Evolutionary conservation across 306 rosid species (phyloP), one percentile per base, ranked within the genome.

Genomic region (Alnus rubra): DNA sequence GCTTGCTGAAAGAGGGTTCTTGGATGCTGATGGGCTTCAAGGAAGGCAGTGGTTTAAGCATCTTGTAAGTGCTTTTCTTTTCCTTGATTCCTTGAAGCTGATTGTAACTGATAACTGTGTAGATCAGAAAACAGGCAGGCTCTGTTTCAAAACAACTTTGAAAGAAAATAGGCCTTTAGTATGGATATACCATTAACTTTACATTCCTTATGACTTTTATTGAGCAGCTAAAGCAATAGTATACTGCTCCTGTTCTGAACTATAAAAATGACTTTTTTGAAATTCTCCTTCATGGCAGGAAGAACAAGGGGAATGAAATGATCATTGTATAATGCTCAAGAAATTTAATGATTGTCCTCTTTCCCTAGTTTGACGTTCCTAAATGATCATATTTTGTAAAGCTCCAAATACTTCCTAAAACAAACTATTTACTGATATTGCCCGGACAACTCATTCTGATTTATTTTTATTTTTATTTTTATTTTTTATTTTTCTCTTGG

Each of bases 21-120:
- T 94, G 73, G 97, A 94, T 62, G 79, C 73, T 15, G 93, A 88
- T 15, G 96, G 97, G 64, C 91, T 90, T 73, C 69, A 13, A n/a
- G 92, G 92, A 78, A 87, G 86, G 71, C 63, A 59, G 30, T 92
- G 98, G 97, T 90, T 94, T 88, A 94, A 92, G 88, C 98, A 94
- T 88, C 97, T 94, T 71, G 97, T 94, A 74, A 90, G 96, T 87
- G 55, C 50, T 73, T 74, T 73, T 51, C 71, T 76, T 73, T 54
- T 23, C 64, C 30, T 56, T 52, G 10, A 28, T 76, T 54, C n/a
- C 9, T 48, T 52, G 45, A 42, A 83, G 58, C 47, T 31, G 23
- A 62, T 64, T 72, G 51, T 30, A 71, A 62, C 68, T 52, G 51
- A 31, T 72, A 15, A 74, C 45, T 49, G 28, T 52, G 48, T 52